phyloP scores from a whole-genome alignment of 2,329 filamentous ascomycete genomes.

The Aureobasidium melanogenum region DNA sequence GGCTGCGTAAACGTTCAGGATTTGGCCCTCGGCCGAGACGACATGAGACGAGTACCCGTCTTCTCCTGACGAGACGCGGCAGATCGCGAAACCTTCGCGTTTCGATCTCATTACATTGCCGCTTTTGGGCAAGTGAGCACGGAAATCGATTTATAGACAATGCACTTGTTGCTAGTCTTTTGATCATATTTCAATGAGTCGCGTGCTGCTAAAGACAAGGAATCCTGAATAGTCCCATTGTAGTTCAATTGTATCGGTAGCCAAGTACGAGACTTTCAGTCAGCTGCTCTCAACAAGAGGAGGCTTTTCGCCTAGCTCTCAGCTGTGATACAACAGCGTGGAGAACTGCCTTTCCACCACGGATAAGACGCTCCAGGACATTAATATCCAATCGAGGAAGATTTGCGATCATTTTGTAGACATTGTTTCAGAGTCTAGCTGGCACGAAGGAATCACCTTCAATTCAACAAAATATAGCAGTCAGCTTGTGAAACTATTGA shows the following conservation, averaged over 20 bases:
- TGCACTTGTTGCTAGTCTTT: background rate
- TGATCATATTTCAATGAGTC: background rate
- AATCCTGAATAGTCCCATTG: too few species aligned
- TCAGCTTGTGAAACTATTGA: background rate
- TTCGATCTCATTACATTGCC: background rate
- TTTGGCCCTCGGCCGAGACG: background rate
- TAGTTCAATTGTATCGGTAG: background rate
- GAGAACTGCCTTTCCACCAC: background rate
- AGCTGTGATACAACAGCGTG: background rate
- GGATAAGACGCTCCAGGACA: background rate
- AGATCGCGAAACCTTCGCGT: constrained; percentile 4
- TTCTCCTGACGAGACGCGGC: background rate
- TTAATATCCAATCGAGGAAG: background rate
- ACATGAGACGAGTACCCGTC: background rate
- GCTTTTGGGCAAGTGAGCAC: background rate
- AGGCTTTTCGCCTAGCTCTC: background rate
- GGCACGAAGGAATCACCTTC: background rate
- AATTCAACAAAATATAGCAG: background rate
- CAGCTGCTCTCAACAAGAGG: background rate
- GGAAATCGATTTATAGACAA: background rate
- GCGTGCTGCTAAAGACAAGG: background rate
- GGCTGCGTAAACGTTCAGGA: background rate
- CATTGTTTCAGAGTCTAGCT: background rate
- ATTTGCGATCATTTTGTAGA: background rate
- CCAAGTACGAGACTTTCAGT: background rate